Conservation (phyloP, 2,329 filamentous ascomycete species). For the Cryphonectria carpinicola region DNA sequence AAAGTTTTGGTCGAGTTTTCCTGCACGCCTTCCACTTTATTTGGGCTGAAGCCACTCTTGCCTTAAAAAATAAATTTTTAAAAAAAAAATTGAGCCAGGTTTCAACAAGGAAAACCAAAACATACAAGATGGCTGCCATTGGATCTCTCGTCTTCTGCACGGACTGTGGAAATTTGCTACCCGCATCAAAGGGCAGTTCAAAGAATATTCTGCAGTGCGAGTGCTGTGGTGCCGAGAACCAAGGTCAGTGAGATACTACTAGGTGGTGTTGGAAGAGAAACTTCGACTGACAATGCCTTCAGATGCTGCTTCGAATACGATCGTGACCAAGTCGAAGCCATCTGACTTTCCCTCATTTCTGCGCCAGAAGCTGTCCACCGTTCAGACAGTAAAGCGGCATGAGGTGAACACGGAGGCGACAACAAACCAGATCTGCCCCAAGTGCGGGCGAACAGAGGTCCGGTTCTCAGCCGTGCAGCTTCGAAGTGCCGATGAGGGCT, state of each 20-base stretch:
- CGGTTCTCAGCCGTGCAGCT: slow-evolving; percentile 84
- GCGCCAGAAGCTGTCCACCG: slow-evolving; percentile 82
- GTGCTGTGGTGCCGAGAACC: slow-evolving; percentile 83
- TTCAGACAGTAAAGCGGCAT: slow-evolving; percentile 78
- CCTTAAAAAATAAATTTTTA: neutral
- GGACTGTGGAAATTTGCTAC: slow-evolving; percentile 88
- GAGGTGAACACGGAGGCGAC: slow-evolving; percentile 75
- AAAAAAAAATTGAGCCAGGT: neutral
- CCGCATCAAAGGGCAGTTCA: slow-evolving; percentile 75
- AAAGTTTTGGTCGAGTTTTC: slow-evolving; percentile 14
- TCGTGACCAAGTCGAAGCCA: slow-evolving; percentile 83
- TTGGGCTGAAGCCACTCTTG: slow-evolving; percentile 7
- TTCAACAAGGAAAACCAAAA: neutral
- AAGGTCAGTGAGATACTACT: slow-evolving; percentile 60
- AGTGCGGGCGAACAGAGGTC: slow-evolving; percentile 82
- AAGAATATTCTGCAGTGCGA: slow-evolving; percentile 81
- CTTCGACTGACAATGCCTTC: slow-evolving; percentile 8
- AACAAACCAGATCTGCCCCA: slow-evolving; percentile 72
- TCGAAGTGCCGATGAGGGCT: slow-evolving; percentile 92
- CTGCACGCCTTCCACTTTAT: neutral
- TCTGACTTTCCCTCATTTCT: slow-evolving; percentile 90
- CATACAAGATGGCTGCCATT: slow-evolving; percentile 74
- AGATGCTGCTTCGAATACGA: slow-evolving; percentile 77
- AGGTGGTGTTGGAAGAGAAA: neutral
- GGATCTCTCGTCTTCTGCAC: slow-evolving; percentile 92